Percentiles rank a stretch among this genome's conserved stretches.
Conservation (phyloP, 805 yeast species). For the Torulaspora gathmanii region DNA sequence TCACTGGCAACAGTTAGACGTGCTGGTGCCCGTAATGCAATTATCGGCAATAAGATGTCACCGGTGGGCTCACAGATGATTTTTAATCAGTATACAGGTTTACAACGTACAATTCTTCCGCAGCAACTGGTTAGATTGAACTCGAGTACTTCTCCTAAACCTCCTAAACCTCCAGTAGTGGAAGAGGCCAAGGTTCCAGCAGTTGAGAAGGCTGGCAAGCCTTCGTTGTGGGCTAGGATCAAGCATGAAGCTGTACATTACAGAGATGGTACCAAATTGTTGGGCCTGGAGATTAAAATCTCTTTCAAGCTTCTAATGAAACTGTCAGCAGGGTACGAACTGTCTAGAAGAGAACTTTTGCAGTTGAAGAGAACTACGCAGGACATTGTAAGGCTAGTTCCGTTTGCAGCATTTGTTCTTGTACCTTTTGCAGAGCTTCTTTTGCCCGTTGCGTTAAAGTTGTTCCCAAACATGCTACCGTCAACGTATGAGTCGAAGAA, state of each 20-base stretch:
- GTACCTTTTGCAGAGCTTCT: constrained; percentile 93
- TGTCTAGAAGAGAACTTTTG: constrained; percentile 82
- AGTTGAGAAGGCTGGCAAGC: constrained; percentile 3
- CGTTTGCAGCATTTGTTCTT: constrained; percentile 83
- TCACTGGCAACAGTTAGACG: not conserved
- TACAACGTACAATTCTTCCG: too few relatives aligned
- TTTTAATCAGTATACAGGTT: not conserved
- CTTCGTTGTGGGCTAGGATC: constrained; percentile 72
- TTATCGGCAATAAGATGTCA: not conserved
- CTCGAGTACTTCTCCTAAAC: not conserved
- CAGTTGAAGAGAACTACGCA: constrained; percentile 83
- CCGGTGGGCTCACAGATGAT: not conserved
- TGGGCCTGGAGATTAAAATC: constrained; percentile 84
- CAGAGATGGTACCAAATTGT: constrained; percentile 92
- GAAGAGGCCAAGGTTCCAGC: not conserved
- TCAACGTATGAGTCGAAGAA: constrained; percentile 76
- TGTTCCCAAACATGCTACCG: constrained; percentile 93
- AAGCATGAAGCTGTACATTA: constrained; percentile 88
- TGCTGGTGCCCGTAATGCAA: not conserved
- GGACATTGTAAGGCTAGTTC: constrained; percentile 83
- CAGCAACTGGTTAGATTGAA: not conserved
- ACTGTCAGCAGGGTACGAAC: constrained; percentile 83
- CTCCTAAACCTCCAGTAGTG: constrained; percentile 1
- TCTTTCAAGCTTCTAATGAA: constrained; percentile 76
- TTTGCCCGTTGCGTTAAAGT: constrained; percentile 79